A percentile compares a stretch with the other conserved stretches of the same genome.
These are phyloP conservation scores for Penicillium olsonii DNA, from an alignment of 2,329 filamentous ascomycete species.

Conservation along the genomic window DNA sequence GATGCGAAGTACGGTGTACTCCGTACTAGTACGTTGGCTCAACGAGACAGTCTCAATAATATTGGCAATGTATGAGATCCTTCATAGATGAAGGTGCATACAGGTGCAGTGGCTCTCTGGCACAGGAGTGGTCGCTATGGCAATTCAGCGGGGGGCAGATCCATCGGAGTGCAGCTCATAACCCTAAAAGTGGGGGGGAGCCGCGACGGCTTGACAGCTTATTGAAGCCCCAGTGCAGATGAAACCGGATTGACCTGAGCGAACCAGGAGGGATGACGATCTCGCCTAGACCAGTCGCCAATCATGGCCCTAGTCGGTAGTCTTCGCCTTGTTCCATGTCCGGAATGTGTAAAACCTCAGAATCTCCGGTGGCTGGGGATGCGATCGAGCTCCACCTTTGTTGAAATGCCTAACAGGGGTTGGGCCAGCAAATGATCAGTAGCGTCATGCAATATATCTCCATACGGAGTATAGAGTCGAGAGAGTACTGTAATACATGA, in stretches of 20 bases:
- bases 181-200: conserved; percentile 17
- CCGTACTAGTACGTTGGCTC: neutral
- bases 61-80: conserved; percentile 5
- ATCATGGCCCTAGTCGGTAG: conserved; percentile 15
- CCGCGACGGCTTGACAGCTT: conserved; percentile 16
- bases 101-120: neutral
- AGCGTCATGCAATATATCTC: conserved; percentile 4
- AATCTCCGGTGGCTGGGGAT: conserved; percentile 26
- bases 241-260: conserved; percentile 23
- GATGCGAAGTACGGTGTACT: conserved; percentile 2
- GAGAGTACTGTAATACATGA: neutral
- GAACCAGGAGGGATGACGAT: conserved; percentile 16
- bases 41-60: conserved; percentile 16
- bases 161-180: conserved; percentile 9
- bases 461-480: neutral
- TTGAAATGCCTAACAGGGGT: conserved; percentile 8
- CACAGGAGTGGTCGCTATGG: conserved; percentile 18
- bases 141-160: conserved; percentile 19
- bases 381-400: conserved; percentile 21
- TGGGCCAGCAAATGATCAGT: neutral
- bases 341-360: conserved; percentile 18
- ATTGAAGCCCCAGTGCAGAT: conserved; percentile 13
- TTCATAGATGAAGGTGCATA: neutral
- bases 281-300: conserved; percentile 16
- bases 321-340: conserved; percentile 10